phyloP scores from a whole-genome alignment of 2,329 filamentous ascomycete species.

The Keithomyces neogunnii region DNA sequence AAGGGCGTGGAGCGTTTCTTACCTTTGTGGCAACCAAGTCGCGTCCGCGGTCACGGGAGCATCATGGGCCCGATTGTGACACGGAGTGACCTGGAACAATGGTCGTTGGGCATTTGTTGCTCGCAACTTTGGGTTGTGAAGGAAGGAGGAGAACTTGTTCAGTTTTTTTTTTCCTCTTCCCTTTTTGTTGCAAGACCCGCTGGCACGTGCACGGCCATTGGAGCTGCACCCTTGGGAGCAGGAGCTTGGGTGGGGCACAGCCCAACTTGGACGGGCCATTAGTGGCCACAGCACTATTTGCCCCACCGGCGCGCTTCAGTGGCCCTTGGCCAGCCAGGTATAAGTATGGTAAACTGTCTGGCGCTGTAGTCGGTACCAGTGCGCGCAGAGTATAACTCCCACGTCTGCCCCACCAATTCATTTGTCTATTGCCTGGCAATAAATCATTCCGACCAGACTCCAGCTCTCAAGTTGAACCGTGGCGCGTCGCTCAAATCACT shows the following conservation, averaged over 20 bases:
- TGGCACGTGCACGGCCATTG: background rate
- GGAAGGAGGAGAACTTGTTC: background rate
- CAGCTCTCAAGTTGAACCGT: background rate
- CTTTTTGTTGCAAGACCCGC: background rate
- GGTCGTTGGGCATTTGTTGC: background rate
- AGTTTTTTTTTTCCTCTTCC: background rate
- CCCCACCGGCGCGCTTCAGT: background rate
- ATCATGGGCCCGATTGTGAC: background rate
- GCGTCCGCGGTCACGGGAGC: background rate
- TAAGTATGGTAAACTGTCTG: background rate
- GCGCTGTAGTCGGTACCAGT: background rate
- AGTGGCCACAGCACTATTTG: background rate
- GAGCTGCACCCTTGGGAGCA: too few species aligned
- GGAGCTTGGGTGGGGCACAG: background rate
- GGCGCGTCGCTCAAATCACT: background rate
- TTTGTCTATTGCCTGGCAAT: background rate
- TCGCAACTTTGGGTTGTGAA: background rate
- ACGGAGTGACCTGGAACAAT: background rate
- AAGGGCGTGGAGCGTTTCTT: background rate
- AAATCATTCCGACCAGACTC: background rate
- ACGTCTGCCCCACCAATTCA: constrained; percentile 3
- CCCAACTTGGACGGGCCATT: background rate
- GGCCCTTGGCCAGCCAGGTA: background rate
- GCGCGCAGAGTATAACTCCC: background rate
- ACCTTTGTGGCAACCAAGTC: background rate